Evolutionary conservation across 768 basidiomycete genomes (phyloP).

Genomic region (Daedaleopsis nitida): DNA sequence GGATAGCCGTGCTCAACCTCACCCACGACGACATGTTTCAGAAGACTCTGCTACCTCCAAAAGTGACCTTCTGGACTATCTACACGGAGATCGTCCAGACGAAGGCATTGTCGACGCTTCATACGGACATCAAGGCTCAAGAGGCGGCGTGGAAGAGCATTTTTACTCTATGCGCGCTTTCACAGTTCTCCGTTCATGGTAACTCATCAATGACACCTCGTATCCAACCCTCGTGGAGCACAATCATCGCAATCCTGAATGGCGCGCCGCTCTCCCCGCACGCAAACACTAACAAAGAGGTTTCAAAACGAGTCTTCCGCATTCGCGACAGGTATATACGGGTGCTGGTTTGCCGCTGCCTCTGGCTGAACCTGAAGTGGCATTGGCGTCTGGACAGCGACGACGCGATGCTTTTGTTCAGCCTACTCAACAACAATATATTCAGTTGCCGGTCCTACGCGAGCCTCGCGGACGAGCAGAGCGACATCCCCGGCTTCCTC

Average conservation of each 20-base stretch:
- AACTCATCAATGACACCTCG: conserved; percentile 39
- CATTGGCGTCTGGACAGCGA: conserved; percentile 65
- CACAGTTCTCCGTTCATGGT: conserved; percentile 73
- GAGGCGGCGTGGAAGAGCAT: conserved; percentile 76
- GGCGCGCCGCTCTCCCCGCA: conserved; percentile 58
- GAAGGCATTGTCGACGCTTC: conserved; percentile 23
- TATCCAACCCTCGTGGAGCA: conserved; percentile 65
- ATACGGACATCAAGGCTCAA: conserved; percentile 45
- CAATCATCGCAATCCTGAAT: conserved; percentile 59
- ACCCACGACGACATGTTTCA: conserved; percentile 6
- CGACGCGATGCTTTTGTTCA: conserved; percentile 59
- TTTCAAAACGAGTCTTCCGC: conserved; percentile 41
- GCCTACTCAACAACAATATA: conserved; percentile 63
- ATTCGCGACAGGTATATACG: conserved; percentile 74
- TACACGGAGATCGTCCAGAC: conserved; percentile 25
- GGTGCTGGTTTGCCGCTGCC: conserved; percentile 69
- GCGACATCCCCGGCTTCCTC: conserved; percentile 76
- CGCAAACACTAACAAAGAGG: conserved; percentile 41
- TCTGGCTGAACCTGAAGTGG: conserved; percentile 76
- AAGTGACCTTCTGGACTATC: conserved; percentile 43
- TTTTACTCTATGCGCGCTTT: conserved; percentile 70
- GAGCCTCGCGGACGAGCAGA: conserved; percentile 60
- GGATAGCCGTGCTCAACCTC: conserved; percentile 76
- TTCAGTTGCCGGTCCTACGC: conserved; percentile 79
- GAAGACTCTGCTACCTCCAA: conserved; percentile 15